Percentiles rank a stretch among this genome's conserved stretches.
Conservation (phyloP, 2,329 filamentous ascomycete genomes). For the Biscogniauxia mediterranea region DNA sequence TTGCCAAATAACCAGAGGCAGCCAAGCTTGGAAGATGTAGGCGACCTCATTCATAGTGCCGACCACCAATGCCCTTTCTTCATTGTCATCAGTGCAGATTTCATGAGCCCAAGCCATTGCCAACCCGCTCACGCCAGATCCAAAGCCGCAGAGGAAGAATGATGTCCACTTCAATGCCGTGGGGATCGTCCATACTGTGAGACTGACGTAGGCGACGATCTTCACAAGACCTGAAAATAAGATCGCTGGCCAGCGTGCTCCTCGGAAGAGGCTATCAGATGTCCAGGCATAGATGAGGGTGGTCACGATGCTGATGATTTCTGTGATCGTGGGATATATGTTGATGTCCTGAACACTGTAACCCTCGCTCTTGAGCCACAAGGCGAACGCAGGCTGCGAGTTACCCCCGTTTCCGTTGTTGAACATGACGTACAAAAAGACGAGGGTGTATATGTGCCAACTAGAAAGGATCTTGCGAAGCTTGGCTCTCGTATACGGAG, state of each 20-base stretch:
- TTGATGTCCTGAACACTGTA: slow-evolving; percentile 32
- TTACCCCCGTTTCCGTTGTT: slow-evolving; percentile 35
- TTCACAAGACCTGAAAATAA: slow-evolving; percentile 47
- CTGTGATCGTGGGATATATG: slow-evolving; percentile 55
- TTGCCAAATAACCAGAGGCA: slow-evolving; percentile 63
- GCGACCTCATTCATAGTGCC: slow-evolving; percentile 66
- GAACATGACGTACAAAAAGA: slow-evolving; percentile 39
- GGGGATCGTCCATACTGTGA: slow-evolving; percentile 42
- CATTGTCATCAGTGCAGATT: slow-evolving; percentile 47
- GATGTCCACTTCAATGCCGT: slow-evolving; percentile 60
- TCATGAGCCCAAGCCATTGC: slow-evolving; percentile 46
- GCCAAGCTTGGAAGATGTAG: slow-evolving; percentile 65
- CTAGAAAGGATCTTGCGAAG: slow-evolving; percentile 5
- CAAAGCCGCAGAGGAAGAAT: slow-evolving; percentile 54
- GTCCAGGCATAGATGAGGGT: slow-evolving; percentile 63
- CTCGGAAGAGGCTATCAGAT: slow-evolving; percentile 56
- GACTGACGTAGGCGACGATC: slow-evolving; percentile 35
- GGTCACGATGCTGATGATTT: slow-evolving; percentile 51
- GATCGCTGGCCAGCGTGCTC: slow-evolving; percentile 60
- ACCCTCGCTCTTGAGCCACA: slow-evolving; percentile 41
- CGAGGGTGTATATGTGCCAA: slow-evolving; percentile 39
- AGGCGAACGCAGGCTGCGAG: slow-evolving; percentile 36
- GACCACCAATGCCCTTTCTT: slow-evolving; percentile 63
- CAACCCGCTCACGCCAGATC: slow-evolving; percentile 40
- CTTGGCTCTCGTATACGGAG: background rate